Evolutionary conservation across 148 eudicot species (phyloP).

Genomic region (Vaccinium macrocarpon): DNA sequence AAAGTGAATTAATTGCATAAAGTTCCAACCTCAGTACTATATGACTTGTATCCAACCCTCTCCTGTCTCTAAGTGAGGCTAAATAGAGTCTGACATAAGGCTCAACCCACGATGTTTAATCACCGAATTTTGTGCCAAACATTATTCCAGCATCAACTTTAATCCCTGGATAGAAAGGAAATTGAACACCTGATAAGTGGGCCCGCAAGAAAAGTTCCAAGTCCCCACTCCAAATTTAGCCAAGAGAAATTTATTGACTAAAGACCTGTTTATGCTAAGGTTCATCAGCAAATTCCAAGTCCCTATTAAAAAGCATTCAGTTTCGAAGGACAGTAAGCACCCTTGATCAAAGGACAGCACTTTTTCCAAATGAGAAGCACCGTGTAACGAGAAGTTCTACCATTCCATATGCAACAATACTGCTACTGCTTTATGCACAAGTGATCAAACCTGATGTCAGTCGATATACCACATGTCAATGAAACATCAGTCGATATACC

Average conservation of each 20-base stretch:
- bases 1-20: neutral
- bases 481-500: neutral
- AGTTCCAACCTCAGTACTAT: neutral
- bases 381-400: neutral
- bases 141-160: neutral
- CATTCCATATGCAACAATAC: neutral
- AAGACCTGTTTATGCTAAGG: neutral
- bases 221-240: neutral
- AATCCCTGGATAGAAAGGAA: neutral
- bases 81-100: neutral
- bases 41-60: neutral
- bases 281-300: slow-evolving; percentile 1
- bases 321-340: neutral
- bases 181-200: neutral
- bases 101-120: neutral
- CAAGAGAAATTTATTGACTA: neutral
- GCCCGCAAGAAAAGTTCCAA: neutral
- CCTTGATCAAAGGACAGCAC: neutral
- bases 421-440: neutral
- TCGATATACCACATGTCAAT: neutral
- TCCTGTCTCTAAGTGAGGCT: neutral
- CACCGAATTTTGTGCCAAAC: neutral
- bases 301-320: neutral
- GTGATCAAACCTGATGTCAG: neutral
- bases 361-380: neutral